Percentiles rank a stretch among this genome's conserved stretches.
phyloP scores from a whole-genome alignment of 2,329 filamentous ascomycete genomes.

The Diaporthe citri region DNA sequence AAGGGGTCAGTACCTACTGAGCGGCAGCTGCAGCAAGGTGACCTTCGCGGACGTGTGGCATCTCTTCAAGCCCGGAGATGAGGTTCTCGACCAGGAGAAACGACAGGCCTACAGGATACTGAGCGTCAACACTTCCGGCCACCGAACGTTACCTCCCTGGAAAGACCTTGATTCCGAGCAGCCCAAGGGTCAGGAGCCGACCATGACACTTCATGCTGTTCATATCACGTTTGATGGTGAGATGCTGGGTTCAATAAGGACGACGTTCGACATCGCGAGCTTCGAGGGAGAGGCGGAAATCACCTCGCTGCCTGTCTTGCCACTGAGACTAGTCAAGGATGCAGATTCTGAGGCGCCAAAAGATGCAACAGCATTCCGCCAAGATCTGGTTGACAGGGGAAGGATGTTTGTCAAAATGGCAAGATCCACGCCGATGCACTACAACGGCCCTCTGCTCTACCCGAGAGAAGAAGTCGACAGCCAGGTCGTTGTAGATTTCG shows the following conservation, averaged over 20 bases:
- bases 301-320: constrained; percentile 41
- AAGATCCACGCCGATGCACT: constrained; percentile 47
- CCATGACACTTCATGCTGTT: constrained; percentile 36
- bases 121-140: constrained; percentile 27
- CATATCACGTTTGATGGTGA: constrained; percentile 51
- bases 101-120: constrained; percentile 47
- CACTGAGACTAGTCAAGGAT: neutral
- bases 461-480: constrained; percentile 48
- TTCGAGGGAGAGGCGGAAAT: constrained; percentile 47
- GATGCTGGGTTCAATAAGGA: constrained; percentile 45
- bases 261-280: constrained; percentile 42
- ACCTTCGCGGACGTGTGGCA: constrained; percentile 47
- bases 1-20: constrained; percentile 37
- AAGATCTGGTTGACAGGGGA: constrained; percentile 43
- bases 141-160: constrained; percentile 30
- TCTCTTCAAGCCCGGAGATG: constrained; percentile 46
- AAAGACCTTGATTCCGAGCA: neutral
- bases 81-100: constrained; percentile 39
- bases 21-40: constrained; percentile 38
- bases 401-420: constrained; percentile 42
- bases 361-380: neutral
- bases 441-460: constrained; percentile 44
- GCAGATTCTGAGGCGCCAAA: neutral
- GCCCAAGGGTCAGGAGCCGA: neutral
- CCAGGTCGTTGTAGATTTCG: constrained; percentile 50